These are phyloP conservation scores for Gnomoniopsis sp. DNA, from an alignment of 2,329 filamentous ascomycete species.

Conservation along the genomic window DNA sequence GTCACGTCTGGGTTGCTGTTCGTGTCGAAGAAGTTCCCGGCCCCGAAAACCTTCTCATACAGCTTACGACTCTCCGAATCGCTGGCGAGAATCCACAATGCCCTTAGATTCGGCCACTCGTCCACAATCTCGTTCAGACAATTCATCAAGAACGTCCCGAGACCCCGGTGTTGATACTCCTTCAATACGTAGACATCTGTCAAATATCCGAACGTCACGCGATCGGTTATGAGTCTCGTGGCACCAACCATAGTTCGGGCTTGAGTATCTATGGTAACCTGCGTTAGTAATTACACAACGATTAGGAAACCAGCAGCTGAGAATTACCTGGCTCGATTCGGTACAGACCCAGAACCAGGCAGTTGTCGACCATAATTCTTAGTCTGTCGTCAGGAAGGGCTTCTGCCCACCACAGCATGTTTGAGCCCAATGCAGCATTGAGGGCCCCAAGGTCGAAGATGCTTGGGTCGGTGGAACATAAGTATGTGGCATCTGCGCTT, in stretches of 20 bases:
- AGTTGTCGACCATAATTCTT: slow-evolving; percentile 52
- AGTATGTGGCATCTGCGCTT: slow-evolving; percentile 40
- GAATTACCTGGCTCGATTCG: not conserved
- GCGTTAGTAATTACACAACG: not conserved
- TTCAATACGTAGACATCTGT: slow-evolving; percentile 66
- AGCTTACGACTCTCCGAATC: slow-evolving; percentile 32
- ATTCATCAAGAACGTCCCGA: slow-evolving; percentile 63
- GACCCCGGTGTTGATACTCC: slow-evolving; percentile 56
- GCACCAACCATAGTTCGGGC: slow-evolving; percentile 44
- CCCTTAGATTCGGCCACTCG: slow-evolving; percentile 57
- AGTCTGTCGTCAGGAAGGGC: slow-evolving; percentile 45
- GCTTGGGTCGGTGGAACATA: slow-evolving; percentile 58
- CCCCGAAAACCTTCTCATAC: slow-evolving; percentile 46
- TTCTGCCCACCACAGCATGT: slow-evolving; percentile 60
- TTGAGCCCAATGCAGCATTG: slow-evolving; percentile 52
- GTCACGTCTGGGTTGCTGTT: slow-evolving; percentile 7
- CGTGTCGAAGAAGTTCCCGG: slow-evolving; percentile 23
- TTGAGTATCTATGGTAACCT: not conserved
- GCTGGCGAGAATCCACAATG: slow-evolving; percentile 52
- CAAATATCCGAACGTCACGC: slow-evolving; percentile 64
- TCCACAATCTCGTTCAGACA: slow-evolving; percentile 55
- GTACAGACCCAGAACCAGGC: slow-evolving; percentile 59
- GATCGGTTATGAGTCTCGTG: slow-evolving; percentile 65
- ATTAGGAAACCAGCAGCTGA: not conserved
- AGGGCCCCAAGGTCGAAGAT: slow-evolving; percentile 53